phyloP scores from a whole-genome alignment of 176 grass and related monocot species.

The Oryza glumipatula region DNA sequence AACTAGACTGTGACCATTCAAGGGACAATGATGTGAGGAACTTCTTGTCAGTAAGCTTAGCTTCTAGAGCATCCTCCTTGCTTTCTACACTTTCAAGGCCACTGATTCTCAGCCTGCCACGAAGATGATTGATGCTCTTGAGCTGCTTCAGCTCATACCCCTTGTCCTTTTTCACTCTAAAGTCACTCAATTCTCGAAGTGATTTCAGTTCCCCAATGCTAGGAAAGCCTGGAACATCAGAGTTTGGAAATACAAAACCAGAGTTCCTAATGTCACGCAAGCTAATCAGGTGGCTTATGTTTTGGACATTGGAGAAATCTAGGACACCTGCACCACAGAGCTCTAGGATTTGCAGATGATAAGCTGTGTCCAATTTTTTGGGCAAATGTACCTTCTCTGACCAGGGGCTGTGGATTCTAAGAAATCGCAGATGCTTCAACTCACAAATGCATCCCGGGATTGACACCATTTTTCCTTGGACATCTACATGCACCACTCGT shows the following conservation, averaged over 20 bases:
- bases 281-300: constrained; percentile 3
- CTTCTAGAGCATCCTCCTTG: neutral
- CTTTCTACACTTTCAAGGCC: constrained; percentile 5
- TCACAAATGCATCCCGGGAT: neutral
- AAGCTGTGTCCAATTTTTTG: neutral
- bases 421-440: constrained; percentile 17
- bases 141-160: constrained; percentile 21
- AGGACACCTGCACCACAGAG: neutral
- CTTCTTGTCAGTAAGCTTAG: constrained; percentile 10
- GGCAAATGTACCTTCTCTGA: neutral
- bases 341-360: constrained; percentile 18
- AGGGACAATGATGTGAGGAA: neutral
- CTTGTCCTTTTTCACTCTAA: constrained; percentile 13
- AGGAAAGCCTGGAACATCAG: constrained; percentile 5
- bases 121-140: constrained; percentile 5
- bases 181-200: constrained; percentile 13
- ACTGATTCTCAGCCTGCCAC: constrained; percentile 10
- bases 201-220: neutral
- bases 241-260: neutral
- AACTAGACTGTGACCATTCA: neutral
- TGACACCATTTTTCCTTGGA: neutral
- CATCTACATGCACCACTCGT: constrained; percentile 6
- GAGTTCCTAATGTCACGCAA: neutral
- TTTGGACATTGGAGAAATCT: constrained; percentile 1
- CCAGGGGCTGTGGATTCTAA: neutral